Conservation (phyloP, 2,329 filamentous ascomycete genomes). For the Capronia coronata region DNA sequence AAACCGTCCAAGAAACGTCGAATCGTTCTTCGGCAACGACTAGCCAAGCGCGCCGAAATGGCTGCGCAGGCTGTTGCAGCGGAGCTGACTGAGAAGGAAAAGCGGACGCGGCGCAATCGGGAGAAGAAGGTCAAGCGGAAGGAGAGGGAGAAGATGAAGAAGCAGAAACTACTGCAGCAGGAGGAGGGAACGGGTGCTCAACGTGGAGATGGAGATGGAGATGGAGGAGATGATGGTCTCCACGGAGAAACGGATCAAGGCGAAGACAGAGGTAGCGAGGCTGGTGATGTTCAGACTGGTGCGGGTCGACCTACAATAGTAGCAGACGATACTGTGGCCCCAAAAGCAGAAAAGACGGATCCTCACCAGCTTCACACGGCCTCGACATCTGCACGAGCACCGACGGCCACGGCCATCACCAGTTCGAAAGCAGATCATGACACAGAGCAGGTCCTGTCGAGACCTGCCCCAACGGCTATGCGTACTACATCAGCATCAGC, state of each 20-base stretch:
- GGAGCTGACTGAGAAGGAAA: constrained; percentile 24
- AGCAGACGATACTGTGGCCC: background rate
- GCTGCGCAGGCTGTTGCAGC: constrained; percentile 14
- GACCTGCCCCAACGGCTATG: background rate
- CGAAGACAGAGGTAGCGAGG: background rate
- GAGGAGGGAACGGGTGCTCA: no score
- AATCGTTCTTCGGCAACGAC: constrained; percentile 19
- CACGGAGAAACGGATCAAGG: no score
- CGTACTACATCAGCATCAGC: background rate
- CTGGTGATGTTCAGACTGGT: no score
- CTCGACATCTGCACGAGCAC: no score
- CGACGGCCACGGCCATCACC: no score
- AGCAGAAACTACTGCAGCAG: no score
- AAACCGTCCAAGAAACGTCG: constrained; percentile 26
- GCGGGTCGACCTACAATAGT: no score
- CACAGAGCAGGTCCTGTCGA: no score
- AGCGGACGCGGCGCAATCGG: constrained; percentile 24
- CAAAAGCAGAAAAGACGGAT: no score
- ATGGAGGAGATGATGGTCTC: background rate
- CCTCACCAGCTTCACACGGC: no score
- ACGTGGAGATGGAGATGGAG: constrained; percentile 5
- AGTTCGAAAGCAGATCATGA: no score
- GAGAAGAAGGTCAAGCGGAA: constrained; percentile 28
- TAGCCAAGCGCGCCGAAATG: constrained; percentile 9
- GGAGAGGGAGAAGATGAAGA: constrained; percentile 22